phyloP scores from a whole-genome alignment of 2,329 filamentous ascomycete species.

The Lomentospora prolificans region DNA sequence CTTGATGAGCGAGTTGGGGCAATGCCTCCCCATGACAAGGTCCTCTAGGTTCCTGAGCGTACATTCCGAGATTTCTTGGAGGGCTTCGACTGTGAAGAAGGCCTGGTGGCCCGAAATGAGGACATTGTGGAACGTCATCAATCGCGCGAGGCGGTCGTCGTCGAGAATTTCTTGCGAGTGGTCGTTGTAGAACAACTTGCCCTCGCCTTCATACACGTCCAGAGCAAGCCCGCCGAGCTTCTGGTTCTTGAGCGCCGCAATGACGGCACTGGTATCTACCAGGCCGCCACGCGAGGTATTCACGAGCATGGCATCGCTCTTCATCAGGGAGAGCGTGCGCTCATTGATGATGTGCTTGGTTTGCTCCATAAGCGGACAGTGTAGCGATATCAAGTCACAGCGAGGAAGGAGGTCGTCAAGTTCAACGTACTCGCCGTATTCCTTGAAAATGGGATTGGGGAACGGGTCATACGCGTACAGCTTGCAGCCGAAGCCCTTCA shows the following conservation, averaged over 20 bases:
- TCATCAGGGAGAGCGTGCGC: conserved; percentile 43
- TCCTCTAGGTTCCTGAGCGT: conserved; percentile 48
- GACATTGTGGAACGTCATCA: conserved; percentile 61
- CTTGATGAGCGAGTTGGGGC: conserved; percentile 27
- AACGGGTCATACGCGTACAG: conserved; percentile 53
- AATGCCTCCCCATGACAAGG: conserved; percentile 24
- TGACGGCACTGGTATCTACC: conserved; percentile 49
- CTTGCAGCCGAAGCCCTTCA: conserved; percentile 54
- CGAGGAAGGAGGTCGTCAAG: conserved; percentile 43
- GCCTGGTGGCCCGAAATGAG: conserved; percentile 59
- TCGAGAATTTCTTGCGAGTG: conserved; percentile 55
- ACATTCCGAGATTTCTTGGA: conserved; percentile 51
- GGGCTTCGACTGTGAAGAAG: conserved; percentile 58
- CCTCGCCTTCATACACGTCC: conserved; percentile 60
- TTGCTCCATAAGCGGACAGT: conserved; percentile 52
- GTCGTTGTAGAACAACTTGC: conserved; percentile 55
- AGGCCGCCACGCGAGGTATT: conserved; percentile 61
- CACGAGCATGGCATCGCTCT: conserved; percentile 49
- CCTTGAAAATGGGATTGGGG: conserved; percentile 35
- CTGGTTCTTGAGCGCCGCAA: conserved; percentile 49
- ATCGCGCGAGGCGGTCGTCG: conserved; percentile 54
- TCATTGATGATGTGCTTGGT: conserved; percentile 54
- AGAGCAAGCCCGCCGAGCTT: conserved; percentile 52
- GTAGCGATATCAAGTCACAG: conserved; percentile 54
- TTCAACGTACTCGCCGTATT: conserved; percentile 40